Evolutionary conservation across 1,284 basidiomycete species (phyloP), one percentile per base, ranked within the genome.

Genomic region (Melampsora americana): DNA sequence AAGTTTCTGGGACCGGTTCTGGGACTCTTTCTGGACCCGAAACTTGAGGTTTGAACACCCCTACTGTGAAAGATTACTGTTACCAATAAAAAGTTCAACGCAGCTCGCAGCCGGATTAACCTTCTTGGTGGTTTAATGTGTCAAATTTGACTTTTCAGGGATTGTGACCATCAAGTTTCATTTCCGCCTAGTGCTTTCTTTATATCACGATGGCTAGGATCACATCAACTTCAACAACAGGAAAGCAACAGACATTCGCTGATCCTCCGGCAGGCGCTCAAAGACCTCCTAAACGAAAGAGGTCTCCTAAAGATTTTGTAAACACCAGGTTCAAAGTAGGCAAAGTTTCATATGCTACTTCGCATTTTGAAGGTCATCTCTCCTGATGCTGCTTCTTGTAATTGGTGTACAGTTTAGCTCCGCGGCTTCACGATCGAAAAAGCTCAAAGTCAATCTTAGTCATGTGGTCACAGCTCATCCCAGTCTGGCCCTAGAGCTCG

Each of bases 381-480:
- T 56, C 14, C 53, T 56, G 53, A 56, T n/a, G 14, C 5, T 28
- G n/a, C 9, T 32, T n/a, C 42, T 59, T 62, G 18, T 50, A 62
- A 4, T 48, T 23, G n/a, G n/a, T 56, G 28, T 26, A 53, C 50
- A 77, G 74, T 77, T 77, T 42, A 23, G 56, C 32, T 77, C 74
- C 42, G 48, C 74, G 20, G 67, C 67, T 5, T 69, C 74, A n/a
- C 67, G 69, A 53, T 69, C 67, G 23, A 77, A 77, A 39, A 77
- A 77, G 50, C 68, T 77, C n/a, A 77, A 69, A 44, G 59, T 67
- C 23, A 77, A 44, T 48, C 32, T 77, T 30, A 64, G 66, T 39
- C 66, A 28, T 56, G 53, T 75, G 23, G 66, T 75, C 5, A 67
- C 73, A 3, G 61, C 66, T 50, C 50, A 68, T 42, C 44, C 23